phyloP scores from a whole-genome alignment of 192 early-diverging fungal genomes.

The Backusella tuberculispora region DNA sequence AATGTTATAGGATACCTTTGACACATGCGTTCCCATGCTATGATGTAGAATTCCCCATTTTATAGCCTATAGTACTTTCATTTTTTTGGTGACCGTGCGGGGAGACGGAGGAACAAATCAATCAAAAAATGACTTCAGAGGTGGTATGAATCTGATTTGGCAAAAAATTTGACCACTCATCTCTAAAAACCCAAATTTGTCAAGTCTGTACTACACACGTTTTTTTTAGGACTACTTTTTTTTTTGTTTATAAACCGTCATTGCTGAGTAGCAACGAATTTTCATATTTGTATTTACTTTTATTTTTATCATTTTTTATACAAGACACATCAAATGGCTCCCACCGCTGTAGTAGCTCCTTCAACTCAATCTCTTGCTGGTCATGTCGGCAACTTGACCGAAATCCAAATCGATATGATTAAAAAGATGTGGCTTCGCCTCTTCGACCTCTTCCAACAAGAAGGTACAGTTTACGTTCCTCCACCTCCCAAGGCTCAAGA shows the following conservation, averaged over 20 bases:
- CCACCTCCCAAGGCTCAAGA: not conserved
- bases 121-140: constrained; percentile 8
- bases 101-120: constrained; percentile 3
- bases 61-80: not conserved
- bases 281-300: constrained; percentile 13
- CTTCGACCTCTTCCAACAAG: constrained; percentile 46
- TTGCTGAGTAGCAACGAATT: not conserved
- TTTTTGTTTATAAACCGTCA: constrained; percentile 12
- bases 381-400: constrained; percentile 44
- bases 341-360: not conserved
- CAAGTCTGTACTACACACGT: constrained; percentile 19
- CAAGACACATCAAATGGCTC: not conserved
- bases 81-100: constrained; percentile 12
- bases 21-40: constrained; percentile 10
- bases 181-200: constrained; percentile 21
- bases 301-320: not conserved
- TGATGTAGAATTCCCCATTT: not conserved
- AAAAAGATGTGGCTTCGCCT: constrained; percentile 52
- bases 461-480: not conserved
- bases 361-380: not conserved
- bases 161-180: constrained; percentile 19
- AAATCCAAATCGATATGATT: constrained; percentile 48
- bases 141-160: constrained; percentile 13
- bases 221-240: constrained; percentile 23
- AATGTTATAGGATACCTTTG: not conserved